Percentiles rank a stretch among this genome's conserved stretches.
Evolutionary conservation across 352 stramenopile species (phyloP).

Genomic region (Vaucheria bursata): DNA sequence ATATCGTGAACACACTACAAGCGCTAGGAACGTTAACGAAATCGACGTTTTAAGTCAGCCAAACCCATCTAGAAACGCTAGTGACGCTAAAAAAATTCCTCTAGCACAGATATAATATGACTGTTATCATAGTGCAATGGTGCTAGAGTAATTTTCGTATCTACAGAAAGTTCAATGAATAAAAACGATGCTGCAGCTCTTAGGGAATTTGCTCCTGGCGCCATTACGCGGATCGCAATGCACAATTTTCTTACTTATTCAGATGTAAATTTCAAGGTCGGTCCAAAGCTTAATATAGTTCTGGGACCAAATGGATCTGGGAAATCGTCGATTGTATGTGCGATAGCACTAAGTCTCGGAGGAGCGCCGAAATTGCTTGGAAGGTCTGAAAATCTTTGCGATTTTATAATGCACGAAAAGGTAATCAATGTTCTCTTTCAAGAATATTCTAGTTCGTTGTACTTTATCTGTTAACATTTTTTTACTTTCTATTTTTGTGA

Average conservation of each 20-base stretch:
- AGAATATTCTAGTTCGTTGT: neutral
- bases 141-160: too few relatives aligned
- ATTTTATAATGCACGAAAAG: constrained; percentile 64
- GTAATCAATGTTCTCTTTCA: too few relatives aligned
- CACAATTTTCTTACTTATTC: constrained; percentile 87
- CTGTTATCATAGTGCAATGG: too few relatives aligned
- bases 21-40: too few relatives aligned
- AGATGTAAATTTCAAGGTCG: constrained; percentile 65
- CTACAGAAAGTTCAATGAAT: too few relatives aligned
- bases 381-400: constrained; percentile 78
- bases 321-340: constrained; percentile 86
- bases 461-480: neutral
- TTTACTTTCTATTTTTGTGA: neutral
- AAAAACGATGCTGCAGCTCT: too few relatives aligned
- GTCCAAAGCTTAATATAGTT: constrained; percentile 91
- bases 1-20: too few relatives aligned
- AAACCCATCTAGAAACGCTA: too few relatives aligned
- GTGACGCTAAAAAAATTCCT: too few relatives aligned
- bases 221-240: constrained; percentile 75
- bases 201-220: constrained; percentile 37
- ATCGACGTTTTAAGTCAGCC: too few relatives aligned
- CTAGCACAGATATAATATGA: too few relatives aligned
- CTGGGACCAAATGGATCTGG: constrained; percentile 90
- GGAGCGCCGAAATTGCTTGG: constrained; percentile 71
- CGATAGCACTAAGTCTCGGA: constrained; percentile 88